These are phyloP conservation scores for Poa annua DNA, from an alignment of 176 grass and related monocot genomes.

Conservation along the genomic window DNA sequence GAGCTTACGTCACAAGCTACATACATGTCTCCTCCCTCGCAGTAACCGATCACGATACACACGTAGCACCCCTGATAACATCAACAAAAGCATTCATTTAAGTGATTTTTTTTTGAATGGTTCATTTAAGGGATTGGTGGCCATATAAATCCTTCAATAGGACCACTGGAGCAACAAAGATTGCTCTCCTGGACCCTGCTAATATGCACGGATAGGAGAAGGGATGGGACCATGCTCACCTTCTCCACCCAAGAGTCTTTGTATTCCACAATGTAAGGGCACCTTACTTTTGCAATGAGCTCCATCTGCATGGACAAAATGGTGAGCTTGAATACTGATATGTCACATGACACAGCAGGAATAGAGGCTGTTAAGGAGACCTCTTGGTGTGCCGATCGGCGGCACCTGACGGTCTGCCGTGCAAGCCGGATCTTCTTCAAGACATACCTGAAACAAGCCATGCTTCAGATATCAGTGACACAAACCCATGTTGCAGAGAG, in stretches of 20 bases:
- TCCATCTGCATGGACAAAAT: slow-evolving; percentile 70
- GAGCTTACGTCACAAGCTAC: slow-evolving; percentile 39
- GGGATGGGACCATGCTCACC: slow-evolving; percentile 48
- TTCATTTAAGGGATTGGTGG: slow-evolving; percentile 27
- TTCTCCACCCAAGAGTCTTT: slow-evolving; percentile 98
- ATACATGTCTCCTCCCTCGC: slow-evolving; percentile 97
- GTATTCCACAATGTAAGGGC: slow-evolving; percentile 95
- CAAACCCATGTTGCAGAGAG: background rate
- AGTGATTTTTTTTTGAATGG: background rate
- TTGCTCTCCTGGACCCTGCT: slow-evolving; percentile 35
- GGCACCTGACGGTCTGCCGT: slow-evolving; percentile 77
- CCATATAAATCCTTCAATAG: slow-evolving; percentile 35
- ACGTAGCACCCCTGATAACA: slow-evolving; percentile 83
- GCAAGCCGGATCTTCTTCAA: slow-evolving; percentile 95
- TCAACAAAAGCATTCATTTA: slow-evolving; percentile 26
- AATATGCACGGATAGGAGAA: slow-evolving; percentile 35
- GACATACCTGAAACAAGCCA: slow-evolving; percentile 67
- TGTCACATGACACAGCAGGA: background rate
- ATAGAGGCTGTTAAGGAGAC: slow-evolving; percentile 25
- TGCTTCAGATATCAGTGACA: background rate
- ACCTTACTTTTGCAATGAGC: slow-evolving; percentile 84
- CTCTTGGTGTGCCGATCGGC: slow-evolving; percentile 87
- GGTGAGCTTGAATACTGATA: background rate
- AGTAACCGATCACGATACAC: slow-evolving; percentile 93
- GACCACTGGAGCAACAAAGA: slow-evolving; percentile 7